Conservation (phyloP, 352 stramenopile species). For the Pythium sp. region DNA sequence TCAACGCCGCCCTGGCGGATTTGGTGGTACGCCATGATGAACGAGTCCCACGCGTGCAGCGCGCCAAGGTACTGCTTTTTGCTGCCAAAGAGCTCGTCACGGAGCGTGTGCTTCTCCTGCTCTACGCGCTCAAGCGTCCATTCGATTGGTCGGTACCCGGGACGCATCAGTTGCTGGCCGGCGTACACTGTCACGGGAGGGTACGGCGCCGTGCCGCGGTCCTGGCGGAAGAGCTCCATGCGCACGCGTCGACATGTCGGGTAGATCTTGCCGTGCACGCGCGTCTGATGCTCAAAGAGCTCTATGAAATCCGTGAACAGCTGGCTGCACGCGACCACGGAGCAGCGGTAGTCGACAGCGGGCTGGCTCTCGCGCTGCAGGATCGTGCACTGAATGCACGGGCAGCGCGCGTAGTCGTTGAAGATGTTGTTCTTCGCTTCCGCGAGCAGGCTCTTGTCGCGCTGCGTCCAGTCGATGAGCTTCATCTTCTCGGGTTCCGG, state of each 20-base stretch:
- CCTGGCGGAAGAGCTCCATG: slow-evolving; percentile 34
- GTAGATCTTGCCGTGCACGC: slow-evolving; percentile 41
- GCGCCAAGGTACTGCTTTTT: slow-evolving; percentile 11
- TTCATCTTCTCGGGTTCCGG: neutral
- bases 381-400: slow-evolving; percentile 15
- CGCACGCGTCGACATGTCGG: slow-evolving; percentile 35
- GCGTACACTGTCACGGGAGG: slow-evolving; percentile 61
- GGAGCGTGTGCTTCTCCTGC: slow-evolving; percentile 33
- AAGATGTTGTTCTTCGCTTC: slow-evolving; percentile 3
- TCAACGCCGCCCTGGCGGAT: slow-evolving; percentile 33
- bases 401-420: slow-evolving; percentile 11
- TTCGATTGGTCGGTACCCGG: slow-evolving; percentile 26
- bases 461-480: slow-evolving; percentile 14
- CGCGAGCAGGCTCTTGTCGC: slow-evolving; percentile 3
- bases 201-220: slow-evolving; percentile 23
- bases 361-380: slow-evolving; percentile 2
- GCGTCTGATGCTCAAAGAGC: slow-evolving; percentile 60
- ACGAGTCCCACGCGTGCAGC: slow-evolving; percentile 25
- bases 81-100: slow-evolving; percentile 16
- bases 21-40: slow-evolving; percentile 38
- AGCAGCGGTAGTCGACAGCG: slow-evolving; percentile 11
- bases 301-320: slow-evolving; percentile 35
- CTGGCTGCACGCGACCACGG: slow-evolving; percentile 20
- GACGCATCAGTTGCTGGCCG: slow-evolving; percentile 36
- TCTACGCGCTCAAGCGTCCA: slow-evolving; percentile 52